These are phyloP conservation scores for Chenopodium quinoa DNA, from an alignment of 148 eudicot species.

Conservation along the genomic window DNA sequence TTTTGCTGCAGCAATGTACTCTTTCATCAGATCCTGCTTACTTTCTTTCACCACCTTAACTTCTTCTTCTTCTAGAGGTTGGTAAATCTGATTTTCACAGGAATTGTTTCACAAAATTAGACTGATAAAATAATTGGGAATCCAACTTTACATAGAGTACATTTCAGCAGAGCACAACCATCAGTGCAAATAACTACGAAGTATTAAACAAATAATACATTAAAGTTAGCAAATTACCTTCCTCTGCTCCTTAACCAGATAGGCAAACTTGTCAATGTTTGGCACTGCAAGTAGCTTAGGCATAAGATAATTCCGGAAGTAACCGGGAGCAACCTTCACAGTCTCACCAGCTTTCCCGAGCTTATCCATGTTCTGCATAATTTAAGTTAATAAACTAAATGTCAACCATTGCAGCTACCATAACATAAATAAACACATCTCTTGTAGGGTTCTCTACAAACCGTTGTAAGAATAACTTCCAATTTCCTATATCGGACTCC, in stretches of 20 bases:
- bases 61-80: constrained; percentile 70
- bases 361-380: constrained; percentile 65
- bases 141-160: not conserved
- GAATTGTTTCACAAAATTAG: no score
- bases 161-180: not conserved
- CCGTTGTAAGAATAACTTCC: constrained; percentile 89
- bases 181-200: not conserved
- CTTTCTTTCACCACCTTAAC: constrained; percentile 68
- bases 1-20: constrained; percentile 63
- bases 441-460: constrained; percentile 6
- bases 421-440: not conserved
- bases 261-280: constrained; percentile 78
- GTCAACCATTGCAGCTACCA: not conserved
- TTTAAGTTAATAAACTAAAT: not conserved
- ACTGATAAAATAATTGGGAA: constrained; percentile 1
- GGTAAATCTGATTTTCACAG: constrained; percentile 52
- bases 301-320: constrained; percentile 87
- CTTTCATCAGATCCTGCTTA: constrained; percentile 53
- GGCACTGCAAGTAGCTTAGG: constrained; percentile 94
- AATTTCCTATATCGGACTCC: constrained; percentile 78
- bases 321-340: constrained; percentile 92
- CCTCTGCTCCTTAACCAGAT: constrained; percentile 76
- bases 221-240: constrained; percentile 48
- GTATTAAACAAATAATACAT: not conserved
- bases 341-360: constrained; percentile 93